Percentiles rank a stretch among this genome's conserved stretches.
Conservation (phyloP, 2,329 filamentous ascomycete genomes). For the Diaporthe longicolla region DNA sequence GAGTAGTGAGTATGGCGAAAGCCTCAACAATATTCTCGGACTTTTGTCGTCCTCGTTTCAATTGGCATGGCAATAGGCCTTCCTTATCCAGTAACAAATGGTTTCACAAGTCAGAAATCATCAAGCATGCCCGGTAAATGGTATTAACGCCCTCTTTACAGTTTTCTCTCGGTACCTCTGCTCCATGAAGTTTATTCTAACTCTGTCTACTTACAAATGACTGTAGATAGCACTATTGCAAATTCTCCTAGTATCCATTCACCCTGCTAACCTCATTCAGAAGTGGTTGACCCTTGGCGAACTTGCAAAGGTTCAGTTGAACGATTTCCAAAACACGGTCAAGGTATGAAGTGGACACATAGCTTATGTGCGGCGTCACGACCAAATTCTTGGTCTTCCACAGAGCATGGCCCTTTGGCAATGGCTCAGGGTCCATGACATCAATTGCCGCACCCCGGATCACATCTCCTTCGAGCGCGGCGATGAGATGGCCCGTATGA, state of each 20-base stretch:
- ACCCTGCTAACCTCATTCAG: not conserved
- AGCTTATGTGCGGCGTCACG: constrained; percentile 55
- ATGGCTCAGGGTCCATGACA: constrained; percentile 77
- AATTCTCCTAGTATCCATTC: not conserved
- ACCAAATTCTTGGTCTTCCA: constrained; percentile 74
- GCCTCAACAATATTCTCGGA: not conserved
- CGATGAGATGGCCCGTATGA: constrained; percentile 61
- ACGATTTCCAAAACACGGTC: not conserved
- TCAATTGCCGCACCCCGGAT: constrained; percentile 73
- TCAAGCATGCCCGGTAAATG: not conserved
- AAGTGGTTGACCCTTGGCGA: not conserved
- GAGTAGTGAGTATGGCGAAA: not conserved
- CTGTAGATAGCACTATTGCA: not conserved
- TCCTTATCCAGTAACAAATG: not conserved
- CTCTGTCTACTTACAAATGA: not conserved
- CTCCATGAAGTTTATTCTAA: not conserved
- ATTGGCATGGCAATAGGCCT: not conserved
- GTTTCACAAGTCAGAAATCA: not conserved
- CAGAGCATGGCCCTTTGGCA: constrained; percentile 70
- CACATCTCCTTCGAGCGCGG: constrained; percentile 58
- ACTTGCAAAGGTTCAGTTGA: not conserved
- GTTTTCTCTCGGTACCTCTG: not conserved
- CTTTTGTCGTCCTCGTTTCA: not conserved
- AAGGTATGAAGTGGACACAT: not conserved
- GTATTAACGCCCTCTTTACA: not conserved